Conservation (phyloP, 2,329 filamentous ascomycete species). For the Clonostachys solani region DNA sequence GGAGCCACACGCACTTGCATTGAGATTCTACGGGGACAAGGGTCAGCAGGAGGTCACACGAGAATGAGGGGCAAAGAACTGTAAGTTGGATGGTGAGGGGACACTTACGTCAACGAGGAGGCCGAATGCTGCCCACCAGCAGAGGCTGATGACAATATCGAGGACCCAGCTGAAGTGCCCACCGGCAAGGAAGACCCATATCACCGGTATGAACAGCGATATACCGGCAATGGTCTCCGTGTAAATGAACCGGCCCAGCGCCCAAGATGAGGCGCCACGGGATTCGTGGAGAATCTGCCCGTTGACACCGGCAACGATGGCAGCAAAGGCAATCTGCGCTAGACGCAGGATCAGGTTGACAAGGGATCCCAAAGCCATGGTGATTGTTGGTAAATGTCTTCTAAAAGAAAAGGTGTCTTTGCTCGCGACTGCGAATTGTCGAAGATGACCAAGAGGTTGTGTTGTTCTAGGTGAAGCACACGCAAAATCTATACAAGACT, state of each 20-base stretch:
- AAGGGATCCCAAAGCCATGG: slow-evolving; percentile 33
- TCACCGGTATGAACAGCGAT: slow-evolving; percentile 62
- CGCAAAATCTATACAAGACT: too few relatives aligned
- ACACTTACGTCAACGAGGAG: slow-evolving; percentile 56
- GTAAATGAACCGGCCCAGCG: slow-evolving; percentile 66
- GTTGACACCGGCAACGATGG: slow-evolving; percentile 67
- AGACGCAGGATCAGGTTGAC: slow-evolving; percentile 30
- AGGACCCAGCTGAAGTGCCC: slow-evolving; percentile 66
- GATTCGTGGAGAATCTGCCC: slow-evolving; percentile 58
- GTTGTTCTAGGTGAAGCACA: too few relatives aligned
- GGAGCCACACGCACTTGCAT: slow-evolving; percentile 45
- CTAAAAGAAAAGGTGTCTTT: too few relatives aligned
- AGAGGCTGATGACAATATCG: slow-evolving; percentile 63
- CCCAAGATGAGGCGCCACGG: slow-evolving; percentile 39
- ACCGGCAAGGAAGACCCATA: slow-evolving; percentile 70
- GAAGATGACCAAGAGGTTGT: too few relatives aligned
- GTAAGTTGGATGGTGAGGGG: background rate
- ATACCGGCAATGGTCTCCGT: slow-evolving; percentile 67
- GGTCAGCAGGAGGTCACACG: background rate
- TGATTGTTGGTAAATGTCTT: slow-evolving; percentile 1
- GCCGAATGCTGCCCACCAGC: slow-evolving; percentile 69
- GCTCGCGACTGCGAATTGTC: too few relatives aligned
- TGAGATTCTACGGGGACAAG: slow-evolving; percentile 18
- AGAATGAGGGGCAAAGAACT: background rate
- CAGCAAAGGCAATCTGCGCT: slow-evolving; percentile 62